Evolutionary conservation across 495 filamentous ascomycete genomes (phyloP), one percentile per base, ranked within the genome.

Genomic region (Astrocystis sublimbata): DNA sequence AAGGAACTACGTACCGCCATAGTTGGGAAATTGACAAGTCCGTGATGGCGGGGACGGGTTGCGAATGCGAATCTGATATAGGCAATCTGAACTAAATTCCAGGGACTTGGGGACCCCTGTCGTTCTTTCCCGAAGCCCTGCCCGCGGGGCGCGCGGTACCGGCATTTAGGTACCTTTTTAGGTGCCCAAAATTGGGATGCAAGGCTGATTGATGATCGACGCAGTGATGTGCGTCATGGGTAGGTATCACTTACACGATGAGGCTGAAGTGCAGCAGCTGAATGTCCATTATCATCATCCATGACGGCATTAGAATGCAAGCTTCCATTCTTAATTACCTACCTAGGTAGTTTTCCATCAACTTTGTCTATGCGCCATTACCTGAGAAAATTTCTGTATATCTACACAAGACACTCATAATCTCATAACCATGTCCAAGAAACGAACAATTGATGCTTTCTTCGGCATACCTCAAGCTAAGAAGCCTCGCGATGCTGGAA

Each of bases 371-470:
- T n/a, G n/a, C n/a, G n/a, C n/a, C n/a, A n/a, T n/a, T n/a, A n/a
- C n/a, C n/a, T n/a, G n/a, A n/a, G n/a, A n/a, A n/a, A n/a, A n/a
- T n/a, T n/a, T n/a, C n/a, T n/a, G n/a, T n/a, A n/a, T n/a, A n/a
- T n/a, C n/a, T n/a, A n/a, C n/a, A n/a, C n/a, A n/a, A n/a, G n/a
- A n/a, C n/a, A n/a, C n/a, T n/a, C n/a, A n/a, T n/a, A n/a, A n/a
- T n/a, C n/a, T n/a, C 9, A n/a, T 12, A 26, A 59, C 50, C 43
- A 74, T 69, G 65, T 63, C 61, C 0, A 76, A 74, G 45, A 84
- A 82, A 66, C 71, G 81, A 28, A 81, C 80, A 0, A 65, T 85
- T 13, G 79, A 84, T 53, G 68, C 73, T 17, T 85, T 85, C 71
- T 85, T 85, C 67, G 17, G 50, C 19, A 68, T 72, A 31, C 74